Conservation (phyloP, 129 eudicot species). For the Chrysanthemum makinoi region DNA sequence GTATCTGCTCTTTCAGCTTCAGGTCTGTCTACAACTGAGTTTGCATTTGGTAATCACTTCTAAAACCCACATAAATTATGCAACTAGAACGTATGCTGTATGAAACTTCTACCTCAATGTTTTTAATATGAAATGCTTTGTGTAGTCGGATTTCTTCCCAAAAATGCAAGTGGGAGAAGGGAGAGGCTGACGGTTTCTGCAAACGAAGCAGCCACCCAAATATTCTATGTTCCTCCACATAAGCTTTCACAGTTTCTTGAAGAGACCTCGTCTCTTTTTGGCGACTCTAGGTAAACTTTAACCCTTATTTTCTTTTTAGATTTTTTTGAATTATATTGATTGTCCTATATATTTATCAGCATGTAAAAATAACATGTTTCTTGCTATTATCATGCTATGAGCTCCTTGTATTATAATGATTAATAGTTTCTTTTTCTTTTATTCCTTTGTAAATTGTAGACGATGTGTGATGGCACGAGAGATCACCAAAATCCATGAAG, state of each 20-base stretch:
- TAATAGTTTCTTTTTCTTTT: not conserved
- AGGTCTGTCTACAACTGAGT: slow-evolving; percentile 79
- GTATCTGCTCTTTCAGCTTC: slow-evolving; percentile 93
- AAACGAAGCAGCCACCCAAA: slow-evolving; percentile 71
- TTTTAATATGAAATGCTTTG: slow-evolving; percentile 6
- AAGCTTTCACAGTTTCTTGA: slow-evolving; percentile 80
- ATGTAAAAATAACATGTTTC: not conserved
- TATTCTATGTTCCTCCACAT: slow-evolving; percentile 95
- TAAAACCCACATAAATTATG: not conserved
- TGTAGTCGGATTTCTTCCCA: slow-evolving; percentile 97
- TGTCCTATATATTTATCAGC: not conserved
- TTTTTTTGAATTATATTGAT: not conserved
- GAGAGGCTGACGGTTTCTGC: slow-evolving; percentile 69
- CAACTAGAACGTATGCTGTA: not conserved
- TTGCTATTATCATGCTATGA: not conserved
- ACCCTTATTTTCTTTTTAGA: not conserved
- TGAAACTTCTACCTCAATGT: not conserved
- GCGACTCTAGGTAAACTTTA: slow-evolving; percentile 57
- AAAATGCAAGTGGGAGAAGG: slow-evolving; percentile 64
- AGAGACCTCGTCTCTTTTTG: slow-evolving; percentile 67
- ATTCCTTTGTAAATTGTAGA: slow-evolving; percentile 36
- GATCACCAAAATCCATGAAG: slow-evolving; percentile 95
- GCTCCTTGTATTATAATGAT: not conserved
- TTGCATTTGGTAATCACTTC: slow-evolving; percentile 70
- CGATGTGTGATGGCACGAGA: slow-evolving; percentile 96